Conservation (phyloP, 768 basidiomycete species). For the Auriscalpium microsporum region DNA sequence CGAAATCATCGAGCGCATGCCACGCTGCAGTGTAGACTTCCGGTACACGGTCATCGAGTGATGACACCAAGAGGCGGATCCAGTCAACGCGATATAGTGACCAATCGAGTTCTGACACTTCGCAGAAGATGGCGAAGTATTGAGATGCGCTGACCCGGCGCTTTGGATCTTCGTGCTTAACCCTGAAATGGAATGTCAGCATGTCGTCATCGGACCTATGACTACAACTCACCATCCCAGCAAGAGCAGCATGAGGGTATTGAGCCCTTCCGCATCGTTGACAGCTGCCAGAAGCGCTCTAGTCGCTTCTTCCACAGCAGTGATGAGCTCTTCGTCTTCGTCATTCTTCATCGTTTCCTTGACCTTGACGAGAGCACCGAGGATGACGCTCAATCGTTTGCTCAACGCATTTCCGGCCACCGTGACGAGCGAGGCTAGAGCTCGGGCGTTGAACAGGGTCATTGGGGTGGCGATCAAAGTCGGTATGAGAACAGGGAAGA, state of each 20-base stretch:
- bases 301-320: conserved; percentile 69
- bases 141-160: conserved; percentile 75
- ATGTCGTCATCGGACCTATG: background rate
- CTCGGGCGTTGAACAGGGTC: conserved; percentile 91
- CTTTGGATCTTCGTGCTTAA: conserved; percentile 60
- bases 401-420: conserved; percentile 91
- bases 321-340: conserved; percentile 56
- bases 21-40: conserved; percentile 77
- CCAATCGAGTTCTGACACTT: conserved; percentile 71
- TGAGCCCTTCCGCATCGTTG: conserved; percentile 78
- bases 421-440: conserved; percentile 81
- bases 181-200: conserved; percentile 37
- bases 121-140: conserved; percentile 76
- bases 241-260: conserved; percentile 80
- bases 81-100: conserved; percentile 88
- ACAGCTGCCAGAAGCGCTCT: conserved; percentile 71
- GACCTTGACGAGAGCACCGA: conserved; percentile 73
- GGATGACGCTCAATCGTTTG: conserved; percentile 68
- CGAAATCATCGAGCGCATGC: conserved; percentile 75
- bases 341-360: conserved; percentile 49
- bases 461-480: conserved; percentile 86
- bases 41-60: conserved; percentile 71
- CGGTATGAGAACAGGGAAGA: conserved; percentile 96
- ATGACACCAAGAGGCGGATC: conserved; percentile 80
- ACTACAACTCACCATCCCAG: conserved; percentile 66